Base-by-base conservation (phyloP, 257 asterid species). In the Petrea volubilis region DNA sequence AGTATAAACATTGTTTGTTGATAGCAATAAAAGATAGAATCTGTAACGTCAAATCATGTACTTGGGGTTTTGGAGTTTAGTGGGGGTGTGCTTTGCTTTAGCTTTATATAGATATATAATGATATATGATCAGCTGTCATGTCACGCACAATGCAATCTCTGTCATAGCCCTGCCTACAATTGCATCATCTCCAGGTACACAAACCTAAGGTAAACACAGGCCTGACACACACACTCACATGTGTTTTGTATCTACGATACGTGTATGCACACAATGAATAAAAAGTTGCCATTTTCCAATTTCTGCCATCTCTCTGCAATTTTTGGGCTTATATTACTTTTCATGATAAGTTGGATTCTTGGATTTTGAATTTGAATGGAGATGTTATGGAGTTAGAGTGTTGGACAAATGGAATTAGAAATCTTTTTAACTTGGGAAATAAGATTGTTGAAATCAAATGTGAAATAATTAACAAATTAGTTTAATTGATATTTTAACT, bases 21-120 rank as follows among this genome's bases (percentile, higher is more conserved):
- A 17, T 47, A 40, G 0, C 7, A 60, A 52, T 53, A 50, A 71
- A 74, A 74, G 34, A 58, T 43, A 81, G 86, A 81, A 81, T 81
- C 86, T 75, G 86, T 78, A 68, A 81, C 70, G 83, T 81, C 86
- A 78, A 78, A 81, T 81, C 86, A 78, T 74, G 77, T 67, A 67
- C 80, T 81, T 81, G 83, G 76, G 77, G 15, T 24, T 41, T 65
- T 64, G 81, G 81, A 61, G 55, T 65, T 44, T 77, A 77, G 78
- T 80, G 81, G 51, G 10, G 46, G 12, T 40, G 2, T 71, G 47
- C 66, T 52, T 36, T 56, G 21, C 21, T 25, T 15, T n/a, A 14
- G 62, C 40, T 29, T 29, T 28, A 55, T 0, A 23, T 55, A n/a
- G 43, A 44, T n/a, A 18, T 8, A 41, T 41, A n/a, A 13, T 7